These are phyloP conservation scores for Kurtzmaniella fragi DNA, from an alignment of 805 yeast species.

Conservation along the genomic window DNA sequence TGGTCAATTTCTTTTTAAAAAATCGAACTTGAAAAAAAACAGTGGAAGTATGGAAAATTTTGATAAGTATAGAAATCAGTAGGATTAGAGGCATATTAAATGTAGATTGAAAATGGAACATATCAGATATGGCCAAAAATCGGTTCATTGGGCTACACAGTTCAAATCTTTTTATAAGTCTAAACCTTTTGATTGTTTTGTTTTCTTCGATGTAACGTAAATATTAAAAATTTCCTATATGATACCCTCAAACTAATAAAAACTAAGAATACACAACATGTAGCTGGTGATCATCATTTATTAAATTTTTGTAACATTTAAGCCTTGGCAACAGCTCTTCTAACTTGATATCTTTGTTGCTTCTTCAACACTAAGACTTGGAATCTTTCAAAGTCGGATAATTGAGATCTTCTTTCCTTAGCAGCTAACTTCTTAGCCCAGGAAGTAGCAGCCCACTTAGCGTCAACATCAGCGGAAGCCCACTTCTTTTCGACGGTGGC, in stretches of 20 bases:
- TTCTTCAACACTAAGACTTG: conserved; percentile 96
- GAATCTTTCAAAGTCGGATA: conserved; percentile 99
- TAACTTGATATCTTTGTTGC: conserved; percentile 93
- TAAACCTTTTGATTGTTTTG: no score
- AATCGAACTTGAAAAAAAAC: no score
- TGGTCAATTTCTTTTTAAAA: no score
- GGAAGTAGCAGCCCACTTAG: conserved; percentile 88
- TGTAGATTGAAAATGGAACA: no score
- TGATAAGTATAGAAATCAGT: no score
- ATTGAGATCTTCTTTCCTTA: conserved; percentile 87
- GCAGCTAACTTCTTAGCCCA: conserved; percentile 99
- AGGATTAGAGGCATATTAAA: no score
- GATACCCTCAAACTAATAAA: conserved; percentile 19
- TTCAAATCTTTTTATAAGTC: no score
- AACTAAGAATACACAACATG: conserved; percentile 24
- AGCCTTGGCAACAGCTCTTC: conserved; percentile 96
- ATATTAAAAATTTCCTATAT: conserved; percentile 24
- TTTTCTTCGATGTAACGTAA: conserved; percentile 11
- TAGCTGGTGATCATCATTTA: conserved; percentile 11
- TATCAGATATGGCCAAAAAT: no score
- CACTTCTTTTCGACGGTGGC: conserved; percentile 85
- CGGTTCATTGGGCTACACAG: no score
- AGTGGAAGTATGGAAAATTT: no score
- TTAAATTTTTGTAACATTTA: conserved; percentile 33
- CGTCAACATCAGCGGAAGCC: conserved; percentile 81